Conservation (phyloP, 2,329 filamentous ascomycete genomes). For the Geosmithia putterillii region DNA sequence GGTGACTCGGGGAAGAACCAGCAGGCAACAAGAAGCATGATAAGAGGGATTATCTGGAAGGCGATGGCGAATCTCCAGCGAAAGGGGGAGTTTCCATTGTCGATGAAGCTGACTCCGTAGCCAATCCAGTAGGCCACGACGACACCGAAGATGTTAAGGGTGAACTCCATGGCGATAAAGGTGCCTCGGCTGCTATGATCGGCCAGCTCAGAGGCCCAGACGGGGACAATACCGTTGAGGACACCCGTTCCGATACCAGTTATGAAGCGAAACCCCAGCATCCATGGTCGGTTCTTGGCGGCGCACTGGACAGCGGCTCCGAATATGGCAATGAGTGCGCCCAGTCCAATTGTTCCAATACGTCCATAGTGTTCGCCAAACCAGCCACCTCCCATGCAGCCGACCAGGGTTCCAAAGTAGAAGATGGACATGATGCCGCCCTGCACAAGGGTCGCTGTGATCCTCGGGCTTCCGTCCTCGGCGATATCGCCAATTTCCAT, state of each 20-base stretch:
- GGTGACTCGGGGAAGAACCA: conserved; percentile 63
- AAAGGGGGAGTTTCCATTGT: conserved; percentile 42
- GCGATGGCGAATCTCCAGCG: conserved; percentile 59
- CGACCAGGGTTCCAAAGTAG: conserved; percentile 48
- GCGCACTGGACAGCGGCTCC: conserved; percentile 54
- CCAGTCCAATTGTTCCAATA: conserved; percentile 49
- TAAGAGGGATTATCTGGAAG: conserved; percentile 55
- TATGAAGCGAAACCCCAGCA: conserved; percentile 40
- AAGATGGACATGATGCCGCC: conserved; percentile 19
- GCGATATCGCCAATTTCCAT: conserved; percentile 56
- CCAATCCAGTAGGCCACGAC: conserved; percentile 46
- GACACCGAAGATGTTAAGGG: conserved; percentile 60
- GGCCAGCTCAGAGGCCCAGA: conserved; percentile 60
- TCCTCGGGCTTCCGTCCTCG: conserved; percentile 34
- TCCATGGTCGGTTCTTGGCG: conserved; percentile 49
- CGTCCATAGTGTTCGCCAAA: conserved; percentile 50
- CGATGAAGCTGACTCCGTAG: conserved; percentile 39
- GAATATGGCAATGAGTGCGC: conserved; percentile 45
- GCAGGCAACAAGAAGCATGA: conserved; percentile 40
- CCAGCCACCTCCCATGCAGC: conserved; percentile 50
- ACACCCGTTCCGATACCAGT: conserved; percentile 59
- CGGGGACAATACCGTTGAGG: conserved; percentile 54
- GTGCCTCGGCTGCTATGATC: conserved; percentile 56
- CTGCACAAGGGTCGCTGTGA: conserved; percentile 20
- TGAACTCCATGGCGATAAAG: conserved; percentile 62